phyloP scores from a whole-genome alignment of 2,329 filamentous ascomycete species.

The Aureobasidium sp. region DNA sequence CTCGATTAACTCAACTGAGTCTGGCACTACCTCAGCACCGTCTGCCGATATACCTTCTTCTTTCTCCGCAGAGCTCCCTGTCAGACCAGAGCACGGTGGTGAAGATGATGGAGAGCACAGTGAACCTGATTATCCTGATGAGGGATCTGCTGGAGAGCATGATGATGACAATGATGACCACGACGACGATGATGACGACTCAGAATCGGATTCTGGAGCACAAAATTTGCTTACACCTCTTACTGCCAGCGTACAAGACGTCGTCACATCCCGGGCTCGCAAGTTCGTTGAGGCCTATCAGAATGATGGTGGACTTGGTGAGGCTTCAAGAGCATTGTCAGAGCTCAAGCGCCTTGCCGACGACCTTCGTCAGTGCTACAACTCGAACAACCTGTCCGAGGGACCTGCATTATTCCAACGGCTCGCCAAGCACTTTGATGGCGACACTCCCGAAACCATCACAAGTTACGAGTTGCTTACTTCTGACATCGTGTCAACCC shows the following conservation, averaged over 20 bases:
- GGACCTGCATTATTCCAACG: conserved; percentile 63
- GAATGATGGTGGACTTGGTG: conserved; percentile 66
- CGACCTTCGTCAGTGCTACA: conserved; percentile 65
- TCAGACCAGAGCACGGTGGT: conserved; percentile 25
- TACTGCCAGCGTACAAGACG: conserved; percentile 49
- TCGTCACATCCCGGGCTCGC: conserved; percentile 69
- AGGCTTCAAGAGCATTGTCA: conserved; percentile 66
- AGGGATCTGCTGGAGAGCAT: conserved; percentile 41
- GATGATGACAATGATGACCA: conserved; percentile 56
- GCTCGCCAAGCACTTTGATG: conserved; percentile 77
- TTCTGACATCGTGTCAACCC: conserved; percentile 76
- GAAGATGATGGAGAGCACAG: conserved; percentile 29
- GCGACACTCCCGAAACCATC: conserved; percentile 81
- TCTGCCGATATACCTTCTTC: neutral
- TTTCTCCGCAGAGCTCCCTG: conserved; percentile 15
- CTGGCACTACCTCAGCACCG: conserved; percentile 16
- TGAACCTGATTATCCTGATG: conserved; percentile 41
- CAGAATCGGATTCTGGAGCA: conserved; percentile 17
- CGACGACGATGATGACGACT: conserved; percentile 38
- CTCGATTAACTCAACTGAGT: conserved; percentile 7
- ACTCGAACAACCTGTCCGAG: conserved; percentile 21
- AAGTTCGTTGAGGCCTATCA: conserved; percentile 80
- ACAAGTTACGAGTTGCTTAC: conserved; percentile 91
- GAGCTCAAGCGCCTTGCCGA: conserved; percentile 63
- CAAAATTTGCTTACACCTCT: conserved; percentile 21